Percentiles rank a stretch among this genome's conserved stretches.
phyloP scores from a whole-genome alignment of 306 rosid genomes.

The Herpetospermum pedunculosum region DNA sequence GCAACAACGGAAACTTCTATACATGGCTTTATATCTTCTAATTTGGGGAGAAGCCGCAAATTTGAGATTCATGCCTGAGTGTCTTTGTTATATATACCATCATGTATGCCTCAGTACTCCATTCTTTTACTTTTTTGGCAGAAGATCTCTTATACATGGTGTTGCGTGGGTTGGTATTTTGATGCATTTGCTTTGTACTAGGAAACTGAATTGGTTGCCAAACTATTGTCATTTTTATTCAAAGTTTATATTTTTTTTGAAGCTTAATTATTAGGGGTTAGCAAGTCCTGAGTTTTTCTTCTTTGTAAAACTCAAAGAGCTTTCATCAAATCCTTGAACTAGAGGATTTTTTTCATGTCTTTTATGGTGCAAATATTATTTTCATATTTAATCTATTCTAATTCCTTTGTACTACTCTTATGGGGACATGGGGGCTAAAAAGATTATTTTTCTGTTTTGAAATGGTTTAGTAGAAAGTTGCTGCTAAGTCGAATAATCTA shows the following conservation, averaged over 20 bases:
- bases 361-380: background rate
- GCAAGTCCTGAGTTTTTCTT: background rate
- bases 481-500: background rate
- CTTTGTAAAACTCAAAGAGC: background rate
- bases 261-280: background rate
- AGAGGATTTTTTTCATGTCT: background rate
- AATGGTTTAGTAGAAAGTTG: background rate
- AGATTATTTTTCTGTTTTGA: background rate
- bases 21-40: conserved; percentile 94
- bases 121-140: background rate
- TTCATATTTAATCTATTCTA: background rate
- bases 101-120: conserved; percentile 43
- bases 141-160: background rate
- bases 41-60: conserved; percentile 99
- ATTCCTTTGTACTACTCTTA: background rate
- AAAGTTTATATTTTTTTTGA: background rate
- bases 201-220: background rate
- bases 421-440: background rate
- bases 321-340: background rate
- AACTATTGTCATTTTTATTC: background rate
- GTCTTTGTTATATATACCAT: conserved; percentile 95
- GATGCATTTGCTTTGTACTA: background rate
- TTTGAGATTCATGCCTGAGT: conserved; percentile 97
- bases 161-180: background rate
- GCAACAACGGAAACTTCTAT: conserved; percentile 89